Evolutionary conservation across 2,329 filamentous ascomycete genomes (phyloP), one percentile per base, ranked within the genome.

Genomic region (Exophiala bonariae): DNA sequence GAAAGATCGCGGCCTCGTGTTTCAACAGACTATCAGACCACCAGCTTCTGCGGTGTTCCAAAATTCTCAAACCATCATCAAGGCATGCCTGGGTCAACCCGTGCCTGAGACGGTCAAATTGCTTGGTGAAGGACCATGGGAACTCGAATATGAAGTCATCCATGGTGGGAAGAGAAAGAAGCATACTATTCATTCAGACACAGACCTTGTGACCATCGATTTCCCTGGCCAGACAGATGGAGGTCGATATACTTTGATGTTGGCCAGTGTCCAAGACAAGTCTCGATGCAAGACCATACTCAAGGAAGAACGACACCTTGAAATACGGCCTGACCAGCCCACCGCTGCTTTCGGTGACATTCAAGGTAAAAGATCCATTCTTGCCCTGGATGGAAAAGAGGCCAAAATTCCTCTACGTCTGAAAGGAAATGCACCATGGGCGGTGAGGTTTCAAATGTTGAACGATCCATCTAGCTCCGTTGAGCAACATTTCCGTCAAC

Each of bases 1-100:
- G 17, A 76, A 75, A 20, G 81, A 85, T 31, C 70, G 79, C 10
- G 76, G 79, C 40, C 78, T 85, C 52, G 69, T 81, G 8, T 71
- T 97, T 32, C 86, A 95, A 66, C 92, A 97, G 67, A 85, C 89
- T 60, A 92, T 99, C 57, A 96, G 95, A 67, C 93, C 93, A 8
- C 88, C 91, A 3, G 92, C 93, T 5, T 88, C 86, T 8, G 92
- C 92, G 18, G 70, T 72, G 23, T 82, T 85, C 52, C 76, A 90
- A 45, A 76, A 80, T 34, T 71, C 77, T 19, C 72, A 75, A 6
- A 72, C 76, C 16, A 72, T 75, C 41, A 76, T 82, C 50, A 83
- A 80, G 59, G 83, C 87, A 39, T 99, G 93, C 63, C 85, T 97
- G 45, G 89, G 93, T 50, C 85, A 95, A 46, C 77, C 84, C 16